These are phyloP conservation scores for Athelia sp. DNA, from an alignment of 1,284 basidiomycete species.

Conservation along the genomic window DNA sequence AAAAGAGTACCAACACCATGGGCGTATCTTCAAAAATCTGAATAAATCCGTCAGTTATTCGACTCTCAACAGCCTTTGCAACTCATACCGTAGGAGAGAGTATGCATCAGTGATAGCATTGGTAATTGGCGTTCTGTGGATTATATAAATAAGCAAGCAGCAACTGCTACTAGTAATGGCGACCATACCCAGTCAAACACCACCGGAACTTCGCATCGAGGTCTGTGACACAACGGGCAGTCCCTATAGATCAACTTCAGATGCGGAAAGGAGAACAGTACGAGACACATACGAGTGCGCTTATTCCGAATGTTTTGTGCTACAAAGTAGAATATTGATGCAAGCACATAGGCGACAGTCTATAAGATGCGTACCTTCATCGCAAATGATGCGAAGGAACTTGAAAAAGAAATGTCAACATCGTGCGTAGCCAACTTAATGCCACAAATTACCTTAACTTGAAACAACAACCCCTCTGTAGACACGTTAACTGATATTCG, in stretches of 20 bases:
- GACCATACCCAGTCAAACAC: constrained; percentile 48
- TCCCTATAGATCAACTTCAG: constrained; percentile 23
- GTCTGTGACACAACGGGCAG: constrained; percentile 43
- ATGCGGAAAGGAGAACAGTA: neutral
- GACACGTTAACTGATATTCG: too few species aligned
- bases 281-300: constrained; percentile 33
- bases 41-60: neutral
- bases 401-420: constrained; percentile 14
- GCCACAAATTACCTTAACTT: constrained; percentile 33
- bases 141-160: constrained; percentile 1
- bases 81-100: constrained; percentile 32
- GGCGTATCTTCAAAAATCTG: constrained; percentile 40
- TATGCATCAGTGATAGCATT: constrained; percentile 50
- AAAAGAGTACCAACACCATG: constrained; percentile 28
- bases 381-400: constrained; percentile 49
- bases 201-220: constrained; percentile 41
- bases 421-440: neutral
- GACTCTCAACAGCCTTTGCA: neutral
- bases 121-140: constrained; percentile 48
- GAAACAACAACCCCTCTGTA: constrained; percentile 40
- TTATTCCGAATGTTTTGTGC: constrained; percentile 51
- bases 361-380: constrained; percentile 40
- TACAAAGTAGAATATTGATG: too few species aligned
- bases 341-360: too few species aligned
- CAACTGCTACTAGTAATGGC: neutral